phyloP scores from a whole-genome alignment of 257 asterid genomes.

The Nicotiana obtusifolia region DNA sequence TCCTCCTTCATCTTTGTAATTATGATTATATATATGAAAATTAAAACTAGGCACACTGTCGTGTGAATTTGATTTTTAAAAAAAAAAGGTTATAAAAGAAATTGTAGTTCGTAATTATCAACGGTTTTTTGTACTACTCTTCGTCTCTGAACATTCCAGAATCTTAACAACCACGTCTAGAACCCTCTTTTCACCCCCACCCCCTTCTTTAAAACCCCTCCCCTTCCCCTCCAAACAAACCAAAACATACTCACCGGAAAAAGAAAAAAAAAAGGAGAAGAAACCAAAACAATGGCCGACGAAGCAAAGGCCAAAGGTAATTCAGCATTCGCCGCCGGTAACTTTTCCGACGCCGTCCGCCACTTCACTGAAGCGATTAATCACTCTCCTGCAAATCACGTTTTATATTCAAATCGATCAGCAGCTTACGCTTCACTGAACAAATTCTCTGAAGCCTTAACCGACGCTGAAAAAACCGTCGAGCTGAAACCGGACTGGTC shows the following conservation, averaged over 20 bases:
- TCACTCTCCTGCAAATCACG: slow-evolving; percentile 63
- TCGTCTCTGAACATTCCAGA: not conserved
- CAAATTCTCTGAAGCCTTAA: slow-evolving; percentile 51
- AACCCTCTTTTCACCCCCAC: not conserved
- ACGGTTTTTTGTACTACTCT: no score
- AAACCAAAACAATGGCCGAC: slow-evolving; percentile 48
- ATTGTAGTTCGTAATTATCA: no score
- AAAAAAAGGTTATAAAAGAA: no score
- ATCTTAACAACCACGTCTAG: not conserved
- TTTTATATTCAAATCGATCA: slow-evolving; percentile 84
- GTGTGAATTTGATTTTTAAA: no score
- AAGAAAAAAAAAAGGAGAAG: no score
- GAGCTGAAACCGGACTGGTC: slow-evolving; percentile 82
- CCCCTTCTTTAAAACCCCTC: not conserved
- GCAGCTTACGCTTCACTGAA: slow-evolving; percentile 74
- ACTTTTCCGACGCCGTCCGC: slow-evolving; percentile 46
- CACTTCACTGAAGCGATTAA: slow-evolving; percentile 72
- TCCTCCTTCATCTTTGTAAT: no score
- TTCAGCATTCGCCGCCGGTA: slow-evolving; percentile 83
- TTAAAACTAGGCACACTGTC: no score
- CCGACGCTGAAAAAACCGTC: slow-evolving; percentile 78
- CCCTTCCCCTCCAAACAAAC: not conserved
- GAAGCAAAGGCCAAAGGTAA: slow-evolving; percentile 91
- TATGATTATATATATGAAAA: no score
- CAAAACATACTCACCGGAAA: not conserved